Base-by-base conservation (phyloP, 2,329 filamentous ascomycete species). In the Phaeosphaeria sp. region DNA sequence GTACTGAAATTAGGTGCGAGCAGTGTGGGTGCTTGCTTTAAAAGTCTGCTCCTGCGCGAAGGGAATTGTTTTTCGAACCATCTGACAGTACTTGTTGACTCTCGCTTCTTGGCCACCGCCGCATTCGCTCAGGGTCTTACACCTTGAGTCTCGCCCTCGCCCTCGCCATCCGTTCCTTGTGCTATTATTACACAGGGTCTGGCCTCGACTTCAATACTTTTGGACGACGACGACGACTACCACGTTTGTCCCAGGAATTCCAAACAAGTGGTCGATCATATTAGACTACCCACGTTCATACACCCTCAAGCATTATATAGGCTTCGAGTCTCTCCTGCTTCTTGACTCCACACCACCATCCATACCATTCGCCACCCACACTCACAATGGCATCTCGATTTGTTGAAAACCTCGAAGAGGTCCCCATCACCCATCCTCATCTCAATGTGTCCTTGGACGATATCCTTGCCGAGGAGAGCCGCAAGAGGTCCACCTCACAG, bases 361-460 rank as follows among this genome's bases (percentile, higher is more conserved):
- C 44, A 44, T 22, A n/a, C 20, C 27, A 18, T 36, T 45, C 30
- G 15, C 42, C 25, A 58, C 24, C 30, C 27, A 17, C 25, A 30
- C 17, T 45, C 11, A 55, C 57, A 56, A 76, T 76, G 68, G 64
- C 71, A 18, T 77, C 75, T 25, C 76, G 77, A 49, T 78, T 78
- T 49, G 73, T 74, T 50, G 76, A 78, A 52, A 73, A 76, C 62
- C 72, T 78, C 53, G 72, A 77, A 57, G 69, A 74, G 58, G 72
- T 73, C 20, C 70, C 73, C 18, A 74, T 74, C 60, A 73, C 69
- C 21, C 74, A 78, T 45, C 74, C 74, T 27, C 73, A 75, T 48
- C 74, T 76, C 62, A 78, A 78, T 54, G 74, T 78, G 60, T 76
- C 71, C 13, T 65, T 78, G 20, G 74, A 78, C 36, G 75, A 78